Percentiles rank a stretch among this genome's conserved stretches.
phyloP scores from a whole-genome alignment of 148 eudicot genomes.

The Dianthus caryophyllus region DNA sequence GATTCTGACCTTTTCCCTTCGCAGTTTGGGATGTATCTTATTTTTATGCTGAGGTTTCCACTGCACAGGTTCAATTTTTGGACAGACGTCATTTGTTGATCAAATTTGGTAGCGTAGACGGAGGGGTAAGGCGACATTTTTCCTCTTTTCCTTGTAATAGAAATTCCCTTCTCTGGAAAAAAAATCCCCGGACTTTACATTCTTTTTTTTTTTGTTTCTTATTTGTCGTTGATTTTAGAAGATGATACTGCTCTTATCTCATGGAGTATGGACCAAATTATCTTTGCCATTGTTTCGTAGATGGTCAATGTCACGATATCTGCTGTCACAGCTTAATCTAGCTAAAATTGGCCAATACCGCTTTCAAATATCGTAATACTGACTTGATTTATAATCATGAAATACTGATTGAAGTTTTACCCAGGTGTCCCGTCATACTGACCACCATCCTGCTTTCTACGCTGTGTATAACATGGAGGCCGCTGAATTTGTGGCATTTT shows the following conservation, averaged over 20 bases:
- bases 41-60: slow-evolving; percentile 1
- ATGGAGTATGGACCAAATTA: neutral
- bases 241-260: neutral
- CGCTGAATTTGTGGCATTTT: slow-evolving; percentile 83
- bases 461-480: slow-evolving; percentile 98
- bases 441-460: slow-evolving; percentile 85
- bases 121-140: slow-evolving; percentile 59
- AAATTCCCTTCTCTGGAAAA: neutral
- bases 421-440: slow-evolving; percentile 80
- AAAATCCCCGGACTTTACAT: neutral
- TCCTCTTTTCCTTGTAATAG: neutral
- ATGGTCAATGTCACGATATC: neutral
- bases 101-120: slow-evolving; percentile 97
- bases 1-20: neutral
- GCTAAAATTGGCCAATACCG: too few species aligned
- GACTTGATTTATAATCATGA: too few species aligned
- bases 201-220: neutral
- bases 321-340: too few species aligned
- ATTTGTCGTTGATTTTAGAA: neutral
- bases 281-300: neutral
- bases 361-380: too few species aligned
- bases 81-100: slow-evolving; percentile 91
- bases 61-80: slow-evolving; percentile 83
- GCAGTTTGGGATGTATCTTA: neutral
- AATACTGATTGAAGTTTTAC: slow-evolving; percentile 21